These are phyloP conservation scores for Phenoliferia sp. DNA, from an alignment of 1,284 basidiomycete genomes.

Conservation along the genomic window DNA sequence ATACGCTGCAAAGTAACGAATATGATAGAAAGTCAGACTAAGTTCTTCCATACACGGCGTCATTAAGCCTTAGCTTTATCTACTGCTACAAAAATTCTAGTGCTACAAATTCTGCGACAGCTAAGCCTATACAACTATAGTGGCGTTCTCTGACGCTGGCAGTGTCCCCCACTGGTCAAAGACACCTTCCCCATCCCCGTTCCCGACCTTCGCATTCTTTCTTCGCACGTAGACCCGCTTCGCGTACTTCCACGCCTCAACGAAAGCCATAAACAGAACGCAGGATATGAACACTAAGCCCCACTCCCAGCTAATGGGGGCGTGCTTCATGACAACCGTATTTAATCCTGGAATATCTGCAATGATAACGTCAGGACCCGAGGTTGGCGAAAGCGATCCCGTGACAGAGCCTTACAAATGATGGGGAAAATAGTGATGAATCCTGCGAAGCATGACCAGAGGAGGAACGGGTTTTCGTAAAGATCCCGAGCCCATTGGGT, in stretches of 20 bases:
- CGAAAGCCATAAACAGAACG: conserved; percentile 14
- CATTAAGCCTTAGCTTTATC: too few species aligned
- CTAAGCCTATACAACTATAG: not conserved
- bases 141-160: not conserved
- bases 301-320: conserved; percentile 21
- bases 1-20: too few species aligned
- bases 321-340: conserved; percentile 23
- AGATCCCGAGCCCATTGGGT: conserved; percentile 23
- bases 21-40: too few species aligned
- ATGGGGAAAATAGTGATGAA: conserved; percentile 52
- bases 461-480: conserved; percentile 33
- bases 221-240: conserved; percentile 29
- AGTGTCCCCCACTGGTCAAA: not conserved
- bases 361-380: not conserved
- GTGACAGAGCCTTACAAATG: conserved; percentile 41
- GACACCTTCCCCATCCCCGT: not conserved
- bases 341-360: conserved; percentile 19
- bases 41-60: too few species aligned
- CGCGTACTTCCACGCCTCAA: conserved; percentile 25
- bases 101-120: too few species aligned
- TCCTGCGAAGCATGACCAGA: conserved; percentile 48
- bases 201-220: not conserved
- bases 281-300: conserved; percentile 10
- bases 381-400: not conserved
- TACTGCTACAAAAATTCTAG: too few species aligned